Conservation (phyloP, 768 basidiomycete species). For the Leccinum uliginosum region DNA sequence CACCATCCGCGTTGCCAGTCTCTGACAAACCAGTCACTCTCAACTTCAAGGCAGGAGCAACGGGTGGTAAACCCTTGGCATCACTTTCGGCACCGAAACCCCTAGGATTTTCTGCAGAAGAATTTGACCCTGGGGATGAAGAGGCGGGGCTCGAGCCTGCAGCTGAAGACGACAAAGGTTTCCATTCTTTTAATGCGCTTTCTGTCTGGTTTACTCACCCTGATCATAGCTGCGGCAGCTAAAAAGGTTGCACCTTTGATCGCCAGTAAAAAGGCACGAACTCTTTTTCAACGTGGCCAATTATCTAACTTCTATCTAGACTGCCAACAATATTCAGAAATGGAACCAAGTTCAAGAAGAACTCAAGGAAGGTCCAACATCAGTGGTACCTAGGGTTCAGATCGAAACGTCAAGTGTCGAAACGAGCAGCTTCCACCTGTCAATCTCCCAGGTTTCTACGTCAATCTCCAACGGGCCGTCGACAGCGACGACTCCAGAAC, state of each 20-base stretch:
- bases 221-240: constrained; percentile 38
- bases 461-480: constrained; percentile 18
- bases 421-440: background rate
- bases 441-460: constrained; percentile 6
- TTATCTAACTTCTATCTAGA: constrained; percentile 43
- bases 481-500: constrained; percentile 35
- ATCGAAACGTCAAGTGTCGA: constrained; percentile 8
- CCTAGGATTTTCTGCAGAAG: constrained; percentile 68
- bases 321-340: constrained; percentile 86
- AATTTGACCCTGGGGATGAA: constrained; percentile 40
- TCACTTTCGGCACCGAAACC: constrained; percentile 30
- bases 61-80: constrained; percentile 16
- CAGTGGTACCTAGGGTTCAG: constrained; percentile 20
- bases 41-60: constrained; percentile 52
- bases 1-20: constrained; percentile 66
- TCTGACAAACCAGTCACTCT: constrained; percentile 80
- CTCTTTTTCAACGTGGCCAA: background rate
- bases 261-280: constrained; percentile 75
- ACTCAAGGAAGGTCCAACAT: constrained; percentile 46
- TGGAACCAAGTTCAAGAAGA: constrained; percentile 97
- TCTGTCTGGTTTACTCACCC: constrained; percentile 9
- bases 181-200: background rate
- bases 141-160: constrained; percentile 41
- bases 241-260: constrained; percentile 81
- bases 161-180: constrained; percentile 45